Base-by-base conservation (phyloP, 768 basidiomycete species). In the Lactifluus piperatus region DNA sequence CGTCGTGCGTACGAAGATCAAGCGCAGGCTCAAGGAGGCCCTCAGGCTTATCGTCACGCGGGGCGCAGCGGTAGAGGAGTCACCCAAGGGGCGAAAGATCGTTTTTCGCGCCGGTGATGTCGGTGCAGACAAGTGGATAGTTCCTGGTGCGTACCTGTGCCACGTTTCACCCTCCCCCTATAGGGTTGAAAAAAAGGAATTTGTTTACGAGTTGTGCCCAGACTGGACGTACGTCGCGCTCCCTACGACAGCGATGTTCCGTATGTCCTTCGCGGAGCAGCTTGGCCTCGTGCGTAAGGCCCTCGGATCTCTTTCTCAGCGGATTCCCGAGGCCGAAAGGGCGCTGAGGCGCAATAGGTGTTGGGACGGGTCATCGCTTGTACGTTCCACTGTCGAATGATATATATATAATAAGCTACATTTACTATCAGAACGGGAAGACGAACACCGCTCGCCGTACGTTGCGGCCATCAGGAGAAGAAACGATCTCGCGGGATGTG, bases 81-180 rank as follows among this genome's bases (percentile, higher is more conserved):
- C 47, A 37, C 24, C 16, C 46, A 36, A 6, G 22, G 60, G 20
- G 2, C 26, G 6, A 13, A 47, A 24, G 8, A 7, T 62, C 9
- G 53, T 51, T 16, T 55, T 60, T 51, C 53, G 37, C 22, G 36
- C n/a, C 5, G 48, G 22, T 30, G 62, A 62, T 26, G 41, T 54
- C 13, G 62, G 62, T 8, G 49, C 58, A 24, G 51, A 60, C 4
- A 62, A 54, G 53, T 60, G 62, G 53, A 54, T 62, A 14, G 43
- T 11, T 5, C 48, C 58, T 16, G 52, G 62, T 62, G 44, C 30
- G 58, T 47, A 39, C 37, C 4, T 39, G 14, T 39, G 34, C 37
- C 6, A 1, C 16, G 37, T 18, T 0, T n/a, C n/a, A n/a, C n/a
- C n/a, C n/a, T n/a, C n/a, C n/a, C n/a, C n/a, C n/a, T n/a, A n/a